Percentiles rank a stretch among this genome's conserved stretches.
Evolutionary conservation across 306 rosid species (phyloP).

Genomic region (Dryas alaskensis): DNA sequence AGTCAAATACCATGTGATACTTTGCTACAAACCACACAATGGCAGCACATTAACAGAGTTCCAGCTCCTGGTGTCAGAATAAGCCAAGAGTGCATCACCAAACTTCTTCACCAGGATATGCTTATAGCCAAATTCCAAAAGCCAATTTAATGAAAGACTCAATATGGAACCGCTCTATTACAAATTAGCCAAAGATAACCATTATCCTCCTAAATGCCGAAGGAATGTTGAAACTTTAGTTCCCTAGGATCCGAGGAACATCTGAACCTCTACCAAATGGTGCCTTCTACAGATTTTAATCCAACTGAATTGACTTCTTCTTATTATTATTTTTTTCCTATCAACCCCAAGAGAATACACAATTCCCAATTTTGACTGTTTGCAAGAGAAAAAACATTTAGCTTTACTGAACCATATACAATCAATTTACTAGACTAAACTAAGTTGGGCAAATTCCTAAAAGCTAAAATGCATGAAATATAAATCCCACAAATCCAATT

Average conservation of each 20-base stretch:
- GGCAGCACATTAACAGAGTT: neutral
- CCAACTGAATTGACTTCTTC: neutral
- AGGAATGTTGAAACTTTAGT: neutral
- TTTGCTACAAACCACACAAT: neutral
- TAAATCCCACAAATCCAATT: neutral
- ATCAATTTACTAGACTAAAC: neutral
- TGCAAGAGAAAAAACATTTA: neutral
- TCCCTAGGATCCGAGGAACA: neutral
- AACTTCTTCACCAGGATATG: neutral
- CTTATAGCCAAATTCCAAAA: neutral
- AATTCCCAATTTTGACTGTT: neutral
- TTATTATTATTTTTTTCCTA: neutral
- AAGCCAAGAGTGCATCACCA: neutral
- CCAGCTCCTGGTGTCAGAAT: neutral
- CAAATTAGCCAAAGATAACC: neutral
- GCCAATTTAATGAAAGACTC: neutral
- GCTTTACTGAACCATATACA: neutral
- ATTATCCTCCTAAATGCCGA: neutral
- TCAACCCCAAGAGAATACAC: neutral
- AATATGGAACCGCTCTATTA: no score
- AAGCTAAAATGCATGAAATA: neutral
- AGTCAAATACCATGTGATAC: no score
- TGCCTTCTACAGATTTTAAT: neutral
- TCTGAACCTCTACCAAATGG: neutral
- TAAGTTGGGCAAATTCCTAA: constrained; percentile 14